Evolutionary conservation across 768 basidiomycete species (phyloP).

Genomic region (Phaffia tasmanica): DNA sequence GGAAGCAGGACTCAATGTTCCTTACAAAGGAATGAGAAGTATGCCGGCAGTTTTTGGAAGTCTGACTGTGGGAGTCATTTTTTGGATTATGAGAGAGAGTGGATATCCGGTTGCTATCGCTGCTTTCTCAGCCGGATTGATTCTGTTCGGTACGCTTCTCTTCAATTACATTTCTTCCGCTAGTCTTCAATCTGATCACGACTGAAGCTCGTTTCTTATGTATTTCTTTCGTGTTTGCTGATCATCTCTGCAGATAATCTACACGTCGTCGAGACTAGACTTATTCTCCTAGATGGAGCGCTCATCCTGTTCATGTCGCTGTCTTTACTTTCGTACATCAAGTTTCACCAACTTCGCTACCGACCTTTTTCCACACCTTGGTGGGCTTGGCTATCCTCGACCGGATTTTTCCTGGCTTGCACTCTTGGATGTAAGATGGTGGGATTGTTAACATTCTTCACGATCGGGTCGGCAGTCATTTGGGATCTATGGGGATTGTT

Average conservation of each 20-base stretch:
- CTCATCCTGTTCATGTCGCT: slow-evolving; percentile 92
- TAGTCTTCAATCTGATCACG: background rate
- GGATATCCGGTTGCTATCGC: slow-evolving; percentile 87
- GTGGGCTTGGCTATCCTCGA: slow-evolving; percentile 89
- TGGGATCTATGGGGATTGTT: slow-evolving; percentile 91
- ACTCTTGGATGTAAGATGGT: slow-evolving; percentile 98
- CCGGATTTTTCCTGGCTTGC: slow-evolving; percentile 87
- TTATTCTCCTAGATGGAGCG: slow-evolving; percentile 88
- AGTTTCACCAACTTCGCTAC: slow-evolving; percentile 90
- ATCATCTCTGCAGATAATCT: slow-evolving; percentile 61
- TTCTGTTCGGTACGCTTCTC: slow-evolving; percentile 59
- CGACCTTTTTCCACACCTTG: slow-evolving; percentile 62
- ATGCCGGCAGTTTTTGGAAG: slow-evolving; percentile 84
- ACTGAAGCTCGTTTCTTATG: too few species aligned
- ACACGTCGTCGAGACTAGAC: slow-evolving; percentile 87
- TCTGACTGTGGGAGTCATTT: slow-evolving; percentile 80
- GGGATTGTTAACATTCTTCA: slow-evolving; percentile 76
- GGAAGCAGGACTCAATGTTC: slow-evolving; percentile 45
- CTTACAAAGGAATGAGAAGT: slow-evolving; percentile 85
- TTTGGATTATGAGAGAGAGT: slow-evolving; percentile 94
- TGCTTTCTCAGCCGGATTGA: slow-evolving; percentile 71
- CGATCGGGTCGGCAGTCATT: slow-evolving; percentile 80
- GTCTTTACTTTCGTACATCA: slow-evolving; percentile 83
- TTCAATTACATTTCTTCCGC: too few species aligned
- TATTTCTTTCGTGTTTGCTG: background rate